These are phyloP conservation scores for Corymbia maculata DNA, from an alignment of 345 rosid species.

Conservation along the genomic window DNA sequence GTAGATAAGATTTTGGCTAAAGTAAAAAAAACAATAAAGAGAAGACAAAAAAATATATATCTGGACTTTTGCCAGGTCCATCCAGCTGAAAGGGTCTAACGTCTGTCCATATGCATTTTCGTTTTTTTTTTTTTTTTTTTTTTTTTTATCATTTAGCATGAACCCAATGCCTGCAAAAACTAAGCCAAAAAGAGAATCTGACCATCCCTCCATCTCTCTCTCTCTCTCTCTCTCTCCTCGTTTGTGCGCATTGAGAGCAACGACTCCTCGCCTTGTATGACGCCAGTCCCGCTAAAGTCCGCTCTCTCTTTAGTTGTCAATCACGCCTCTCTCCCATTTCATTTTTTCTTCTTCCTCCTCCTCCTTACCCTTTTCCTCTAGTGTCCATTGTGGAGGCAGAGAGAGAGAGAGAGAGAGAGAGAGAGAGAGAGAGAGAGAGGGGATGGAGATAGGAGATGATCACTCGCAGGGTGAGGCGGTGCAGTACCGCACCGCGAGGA, in stretches of 20 bases:
- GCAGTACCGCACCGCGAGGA: conserved; percentile 2
- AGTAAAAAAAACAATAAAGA: neutral
- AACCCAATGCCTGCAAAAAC: conserved; percentile 15
- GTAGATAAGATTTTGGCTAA: neutral
- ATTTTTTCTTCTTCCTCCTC: neutral
- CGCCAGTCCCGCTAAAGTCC: conserved; percentile 1
- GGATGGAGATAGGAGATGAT: neutral
- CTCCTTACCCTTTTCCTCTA: neutral
- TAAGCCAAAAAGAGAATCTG: conserved; percentile 23
- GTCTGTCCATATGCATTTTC: neutral
- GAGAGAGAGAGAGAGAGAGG: conserved; percentile 6
- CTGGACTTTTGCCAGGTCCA: neutral
- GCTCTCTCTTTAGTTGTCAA: neutral
- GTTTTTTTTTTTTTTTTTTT: neutral
- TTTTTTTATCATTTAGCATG: neutral
- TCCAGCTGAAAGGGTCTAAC: neutral
- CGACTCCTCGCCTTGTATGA: conserved; percentile 12
- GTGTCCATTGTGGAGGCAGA: neutral
- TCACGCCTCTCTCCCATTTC: neutral
- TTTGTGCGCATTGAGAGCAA: conserved; percentile 36
- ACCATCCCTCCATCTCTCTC: neutral
- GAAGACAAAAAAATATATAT: neutral
- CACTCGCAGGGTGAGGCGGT: neutral
- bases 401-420: neutral
- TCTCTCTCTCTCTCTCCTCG: neutral